Percentiles rank a stretch among this genome's conserved stretches.
phyloP scores from a whole-genome alignment of 495 filamentous ascomycete genomes.

The Aspergillus saccharolyticus region DNA sequence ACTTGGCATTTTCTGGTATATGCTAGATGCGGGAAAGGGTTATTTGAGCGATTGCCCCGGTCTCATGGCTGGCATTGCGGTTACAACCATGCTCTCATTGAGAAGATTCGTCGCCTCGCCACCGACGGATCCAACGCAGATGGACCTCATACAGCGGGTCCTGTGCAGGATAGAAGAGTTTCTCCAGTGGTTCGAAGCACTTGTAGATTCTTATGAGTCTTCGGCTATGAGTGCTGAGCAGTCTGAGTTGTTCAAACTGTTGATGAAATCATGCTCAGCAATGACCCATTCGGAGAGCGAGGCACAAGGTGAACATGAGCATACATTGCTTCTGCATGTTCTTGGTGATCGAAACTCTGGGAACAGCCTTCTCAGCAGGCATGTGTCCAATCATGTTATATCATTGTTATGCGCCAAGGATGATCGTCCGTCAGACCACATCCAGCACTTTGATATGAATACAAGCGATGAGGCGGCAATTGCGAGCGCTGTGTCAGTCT shows the following conservation, averaged over 20 bases:
- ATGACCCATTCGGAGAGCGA: constrained; percentile 56
- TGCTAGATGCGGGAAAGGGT: constrained; percentile 61
- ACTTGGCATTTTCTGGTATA: constrained; percentile 79
- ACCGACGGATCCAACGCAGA: constrained; percentile 67
- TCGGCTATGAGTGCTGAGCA: constrained; percentile 41
- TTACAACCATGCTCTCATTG: constrained; percentile 71
- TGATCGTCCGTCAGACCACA: constrained; percentile 47
- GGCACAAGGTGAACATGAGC: constrained; percentile 58
- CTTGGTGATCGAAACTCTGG: constrained; percentile 62
- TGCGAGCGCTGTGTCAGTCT: constrained; percentile 59
- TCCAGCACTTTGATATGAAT: constrained; percentile 50
- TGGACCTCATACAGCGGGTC: constrained; percentile 66
- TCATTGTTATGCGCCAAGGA: constrained; percentile 71
- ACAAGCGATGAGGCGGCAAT: constrained; percentile 56
- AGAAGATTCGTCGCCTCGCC: constrained; percentile 63
- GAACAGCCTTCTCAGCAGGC: constrained; percentile 58
- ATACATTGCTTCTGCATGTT: constrained; percentile 66
- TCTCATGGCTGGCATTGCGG: constrained; percentile 72
- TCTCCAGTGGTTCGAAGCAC: constrained; percentile 52
- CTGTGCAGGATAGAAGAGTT: constrained; percentile 63
- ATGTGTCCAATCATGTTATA: constrained; percentile 64
- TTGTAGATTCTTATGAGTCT: constrained; percentile 56
- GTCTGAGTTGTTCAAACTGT: constrained; percentile 53
- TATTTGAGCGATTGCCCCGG: constrained; percentile 61
- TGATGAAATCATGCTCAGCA: constrained; percentile 58